Evolutionary conservation across 257 asterid species (phyloP).

Genomic region (Penstemon davidsonii): DNA sequence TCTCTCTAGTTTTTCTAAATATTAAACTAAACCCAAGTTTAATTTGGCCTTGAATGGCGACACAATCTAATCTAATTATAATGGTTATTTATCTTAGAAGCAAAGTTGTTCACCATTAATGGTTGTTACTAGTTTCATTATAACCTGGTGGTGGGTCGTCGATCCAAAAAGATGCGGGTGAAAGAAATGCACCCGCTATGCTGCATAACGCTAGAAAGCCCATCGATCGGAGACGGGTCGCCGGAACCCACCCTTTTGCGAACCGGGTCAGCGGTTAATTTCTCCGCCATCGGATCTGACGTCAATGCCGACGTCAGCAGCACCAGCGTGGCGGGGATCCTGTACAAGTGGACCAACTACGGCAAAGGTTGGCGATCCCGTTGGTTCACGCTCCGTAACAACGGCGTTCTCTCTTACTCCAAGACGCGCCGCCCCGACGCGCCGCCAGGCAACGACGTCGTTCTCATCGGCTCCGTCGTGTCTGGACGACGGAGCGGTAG

Average conservation of each 20-base stretch:
- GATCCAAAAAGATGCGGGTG: constrained; percentile 58
- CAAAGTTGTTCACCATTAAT: background rate
- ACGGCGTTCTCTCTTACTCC: constrained; percentile 77
- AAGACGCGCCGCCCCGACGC: constrained; percentile 58
- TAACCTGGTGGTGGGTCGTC: constrained; percentile 10
- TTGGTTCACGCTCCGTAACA: constrained; percentile 71
- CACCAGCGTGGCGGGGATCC: constrained; percentile 65
- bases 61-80: background rate
- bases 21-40: constrained; percentile 23
- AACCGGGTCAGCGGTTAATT: constrained; percentile 67
- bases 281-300: constrained; percentile 62
- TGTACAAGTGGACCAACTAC: constrained; percentile 90
- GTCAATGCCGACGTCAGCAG: constrained; percentile 53
- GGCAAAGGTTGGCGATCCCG: constrained; percentile 98
- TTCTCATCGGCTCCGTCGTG: constrained; percentile 34
- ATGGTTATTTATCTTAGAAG: background rate
- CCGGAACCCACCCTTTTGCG: constrained; percentile 72
- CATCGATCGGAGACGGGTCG: constrained; percentile 60
- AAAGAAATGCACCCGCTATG: constrained; percentile 94
- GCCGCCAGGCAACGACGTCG: constrained; percentile 35
- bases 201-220: constrained; percentile 74
- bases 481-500: constrained; percentile 36
- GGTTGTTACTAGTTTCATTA: constrained; percentile 1
- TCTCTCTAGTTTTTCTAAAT: constrained; percentile 11
- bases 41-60: constrained; percentile 12